Base-by-base conservation (phyloP, 176 grass and related monocot species). In the Aegilops tauschii region DNA sequence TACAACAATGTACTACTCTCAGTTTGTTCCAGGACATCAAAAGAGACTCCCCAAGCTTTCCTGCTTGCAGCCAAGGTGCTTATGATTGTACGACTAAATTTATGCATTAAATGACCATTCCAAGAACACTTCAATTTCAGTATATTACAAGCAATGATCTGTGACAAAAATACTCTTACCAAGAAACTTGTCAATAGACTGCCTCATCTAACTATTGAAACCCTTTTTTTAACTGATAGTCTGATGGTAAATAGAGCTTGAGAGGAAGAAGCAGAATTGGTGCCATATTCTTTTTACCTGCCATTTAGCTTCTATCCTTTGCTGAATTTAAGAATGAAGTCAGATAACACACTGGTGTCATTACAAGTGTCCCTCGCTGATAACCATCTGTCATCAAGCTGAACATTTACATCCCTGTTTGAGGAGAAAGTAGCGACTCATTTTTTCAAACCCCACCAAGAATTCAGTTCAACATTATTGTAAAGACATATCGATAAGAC, bases 311-410 rank as follows among this genome's bases (percentile, higher is more conserved):
- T 87, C 71, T 75, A 32, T 73, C 73, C 77, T 80, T 93, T 12
- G 2, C 65, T 25, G 79, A 94, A 92, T 83, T 91, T 96, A 73
- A 82, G 49, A 47, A 93, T 59, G 50, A 99, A 96, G n/a, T 96
- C 63, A 52, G 90, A 88, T 31, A 99, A 68, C 50, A 90, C 92
- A 71, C 66, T 66, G 17, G 79, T 91, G 82, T 99, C 97, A 78
- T 93, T 99, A 65, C 77, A 80, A 31, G 86, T 81, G 34, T 96
- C 88, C 87, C 97, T 93, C 10, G 83, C 36, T 47, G 85, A 90
- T 80, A 99, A 93, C 92, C 97, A 96, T 78, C 83, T 83, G 21
- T 87, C 89, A 14, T 94, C 87, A 73, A 96, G 78, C 73, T 88
- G 86, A 72, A 96, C 81, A 81, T 87, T 85, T 49, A 91, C 94